Conservation (phyloP, 805 yeast genomes). For the Kodamaea kakaduensis region DNA sequence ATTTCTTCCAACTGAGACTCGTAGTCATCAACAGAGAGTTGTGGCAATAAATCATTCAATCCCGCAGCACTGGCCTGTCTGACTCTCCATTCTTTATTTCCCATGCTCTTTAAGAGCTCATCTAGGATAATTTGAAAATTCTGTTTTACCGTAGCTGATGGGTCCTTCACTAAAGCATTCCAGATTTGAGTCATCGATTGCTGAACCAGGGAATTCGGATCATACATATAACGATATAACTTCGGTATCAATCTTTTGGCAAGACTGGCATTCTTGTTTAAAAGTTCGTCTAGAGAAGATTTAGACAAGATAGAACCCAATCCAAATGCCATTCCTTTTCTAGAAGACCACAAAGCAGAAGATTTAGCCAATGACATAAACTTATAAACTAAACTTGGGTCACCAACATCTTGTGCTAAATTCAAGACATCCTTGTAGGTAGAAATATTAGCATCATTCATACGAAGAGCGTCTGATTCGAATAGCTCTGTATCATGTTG, state of each 20-base stretch:
- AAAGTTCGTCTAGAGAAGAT: conserved; percentile 61
- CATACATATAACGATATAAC: conserved; percentile 77
- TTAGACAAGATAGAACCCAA: conserved; percentile 80
- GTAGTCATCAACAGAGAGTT: conserved; percentile 52
- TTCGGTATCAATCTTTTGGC: conserved; percentile 71
- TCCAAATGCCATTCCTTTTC: conserved; percentile 94
- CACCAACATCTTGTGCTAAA: conserved; percentile 92
- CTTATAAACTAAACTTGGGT: conserved; percentile 88
- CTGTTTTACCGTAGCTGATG: conserved; percentile 48
- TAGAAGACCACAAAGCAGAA: conserved; percentile 86
- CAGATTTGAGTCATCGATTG: conserved; percentile 87
- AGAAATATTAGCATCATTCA: conserved; percentile 82
- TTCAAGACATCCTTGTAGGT: conserved; percentile 87
- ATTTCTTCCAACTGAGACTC: conserved; percentile 55
- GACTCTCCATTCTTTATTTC: conserved; percentile 86
- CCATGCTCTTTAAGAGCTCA: conserved; percentile 66
- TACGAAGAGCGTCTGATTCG: conserved; percentile 74
- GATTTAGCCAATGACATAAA: conserved; percentile 89
- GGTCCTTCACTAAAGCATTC: conserved; percentile 63
- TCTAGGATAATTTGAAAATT: conserved; percentile 57
- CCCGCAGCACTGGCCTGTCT: conserved; percentile 84
- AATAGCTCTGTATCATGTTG: conserved; percentile 79
- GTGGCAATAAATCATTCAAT: conserved; percentile 61
- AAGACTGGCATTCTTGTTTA: conserved; percentile 50
- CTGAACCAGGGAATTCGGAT: conserved; percentile 73